Conservation (phyloP, 2,329 filamentous ascomycete genomes). For the Arthrocladium fulminans region DNA sequence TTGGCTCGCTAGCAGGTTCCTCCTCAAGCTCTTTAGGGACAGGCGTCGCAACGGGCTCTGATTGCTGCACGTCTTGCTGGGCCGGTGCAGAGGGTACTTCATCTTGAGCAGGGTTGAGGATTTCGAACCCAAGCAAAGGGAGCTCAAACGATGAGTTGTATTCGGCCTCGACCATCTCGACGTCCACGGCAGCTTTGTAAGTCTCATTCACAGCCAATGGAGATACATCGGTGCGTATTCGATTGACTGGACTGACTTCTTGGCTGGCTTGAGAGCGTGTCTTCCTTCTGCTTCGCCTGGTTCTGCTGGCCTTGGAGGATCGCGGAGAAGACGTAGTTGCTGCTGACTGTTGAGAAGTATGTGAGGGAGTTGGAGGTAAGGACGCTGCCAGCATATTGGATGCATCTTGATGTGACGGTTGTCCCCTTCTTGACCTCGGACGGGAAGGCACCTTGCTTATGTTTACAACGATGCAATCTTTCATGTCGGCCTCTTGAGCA, state of each 20-base stretch:
- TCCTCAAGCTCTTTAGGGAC: background rate
- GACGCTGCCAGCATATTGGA: background rate
- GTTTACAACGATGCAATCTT: background rate
- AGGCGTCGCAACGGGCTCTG: background rate
- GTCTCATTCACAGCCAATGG: background rate
- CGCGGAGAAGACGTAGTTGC: background rate
- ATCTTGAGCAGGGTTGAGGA: background rate
- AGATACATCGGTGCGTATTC: too few species aligned
- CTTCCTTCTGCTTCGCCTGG: background rate
- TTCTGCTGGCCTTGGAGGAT: background rate
- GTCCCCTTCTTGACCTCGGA: background rate
- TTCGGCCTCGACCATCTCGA: background rate
- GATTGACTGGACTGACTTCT: background rate
- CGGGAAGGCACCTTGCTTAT: background rate
- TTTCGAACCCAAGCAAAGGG: constrained; percentile 1
- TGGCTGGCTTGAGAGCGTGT: background rate
- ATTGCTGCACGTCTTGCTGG: background rate
- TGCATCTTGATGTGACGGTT: background rate
- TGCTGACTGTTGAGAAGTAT: background rate
- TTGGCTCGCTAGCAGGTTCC: background rate
- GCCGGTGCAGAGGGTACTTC: background rate
- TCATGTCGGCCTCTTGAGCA: background rate
- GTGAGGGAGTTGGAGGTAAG: background rate
- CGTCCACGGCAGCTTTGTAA: background rate
- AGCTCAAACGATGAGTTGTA: background rate